A percentile compares a stretch with the other conserved stretches of the same genome.
Evolutionary conservation across 23 red algal species (phyloP).

Genomic region (Agarophyton chilense): DNA sequence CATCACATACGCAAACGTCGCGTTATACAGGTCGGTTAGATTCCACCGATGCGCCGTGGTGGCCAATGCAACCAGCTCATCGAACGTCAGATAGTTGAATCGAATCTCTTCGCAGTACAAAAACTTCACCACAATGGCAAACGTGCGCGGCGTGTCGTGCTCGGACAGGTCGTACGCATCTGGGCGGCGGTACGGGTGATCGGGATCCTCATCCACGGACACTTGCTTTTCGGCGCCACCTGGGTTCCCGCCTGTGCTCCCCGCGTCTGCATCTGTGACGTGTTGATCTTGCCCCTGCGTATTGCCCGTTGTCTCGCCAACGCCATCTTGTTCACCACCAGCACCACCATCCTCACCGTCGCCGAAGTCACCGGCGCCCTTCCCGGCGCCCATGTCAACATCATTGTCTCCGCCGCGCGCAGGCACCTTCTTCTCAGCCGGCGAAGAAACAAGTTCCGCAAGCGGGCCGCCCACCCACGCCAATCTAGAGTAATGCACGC

Average conservation of each 20-base stretch:
- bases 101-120: conserved; percentile 60
- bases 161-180: conserved; percentile 18
- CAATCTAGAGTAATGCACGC: conserved; percentile 59
- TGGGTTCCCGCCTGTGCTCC: too few relatives aligned
- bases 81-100: conserved; percentile 65
- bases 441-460: conserved; percentile 25
- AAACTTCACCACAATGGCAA: conserved; percentile 63
- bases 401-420: background rate
- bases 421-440: background rate
- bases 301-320: too few relatives aligned
- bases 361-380: background rate
- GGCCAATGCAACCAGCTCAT: conserved; percentile 52
- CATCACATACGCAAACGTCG: conserved; percentile 68
- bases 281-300: background rate
- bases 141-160: conserved; percentile 50
- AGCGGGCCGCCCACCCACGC: conserved; percentile 47
- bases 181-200: conserved; percentile 10
- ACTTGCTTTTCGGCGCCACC: background rate
- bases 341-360: background rate
- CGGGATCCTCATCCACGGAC: background rate
- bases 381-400: background rate
- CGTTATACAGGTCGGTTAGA: conserved; percentile 61
- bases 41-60: conserved; percentile 49
- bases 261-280: background rate
- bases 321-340: background rate